Base-by-base conservation (phyloP, 345 rosid genomes). In the Leavenworthia alabamica region DNA sequence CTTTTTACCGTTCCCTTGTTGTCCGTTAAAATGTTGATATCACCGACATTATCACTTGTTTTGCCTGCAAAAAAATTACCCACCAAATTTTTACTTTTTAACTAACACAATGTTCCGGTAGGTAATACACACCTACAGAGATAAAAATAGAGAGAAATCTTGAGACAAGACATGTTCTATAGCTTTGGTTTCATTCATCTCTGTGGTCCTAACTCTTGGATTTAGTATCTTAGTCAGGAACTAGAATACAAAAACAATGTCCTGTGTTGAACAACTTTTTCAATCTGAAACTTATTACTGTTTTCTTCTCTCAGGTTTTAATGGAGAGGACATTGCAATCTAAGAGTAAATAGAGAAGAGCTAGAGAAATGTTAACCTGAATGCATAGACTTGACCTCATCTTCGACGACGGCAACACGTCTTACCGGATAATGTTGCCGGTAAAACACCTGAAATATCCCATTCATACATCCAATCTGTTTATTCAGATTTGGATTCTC, bases 381-480 rank as follows among this genome's bases (percentile, higher is more conserved):
- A 19, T 82, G 77, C 33, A 81, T 76, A 27, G 71, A 58, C 66
- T 35, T 64, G 42, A 70, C 56, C 66, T 75, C 83, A 24, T 68
- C 81, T 76, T 57, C 74, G 23, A 56, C 72, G 51, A 71, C 57
- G 24, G 53, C 61, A 46, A 70, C 36, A 33, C 82, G 87, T 75
- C 80, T 60, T 2, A 80, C 74, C 8, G 82, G 78, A 72, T 76
- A 83, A 76, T 77, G 89, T 47, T 72, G 80, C 73, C 82, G 82
- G 73, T 82, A 86, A 64, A 90, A 88, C 56, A 88, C 81, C 31
- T 88, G 92, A 56, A 88, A 82, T 60, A 92, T 78, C 35, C 96
- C 95, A 72, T 81, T 77, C 86, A 88, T 88, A 70, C 98, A 92
- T 43, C 98, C 95, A 63, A 89, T 74, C 47, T 88, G 96, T 78